Base-by-base conservation (phyloP, 495 filamentous ascomycete genomes). In the Podospora didyma region DNA sequence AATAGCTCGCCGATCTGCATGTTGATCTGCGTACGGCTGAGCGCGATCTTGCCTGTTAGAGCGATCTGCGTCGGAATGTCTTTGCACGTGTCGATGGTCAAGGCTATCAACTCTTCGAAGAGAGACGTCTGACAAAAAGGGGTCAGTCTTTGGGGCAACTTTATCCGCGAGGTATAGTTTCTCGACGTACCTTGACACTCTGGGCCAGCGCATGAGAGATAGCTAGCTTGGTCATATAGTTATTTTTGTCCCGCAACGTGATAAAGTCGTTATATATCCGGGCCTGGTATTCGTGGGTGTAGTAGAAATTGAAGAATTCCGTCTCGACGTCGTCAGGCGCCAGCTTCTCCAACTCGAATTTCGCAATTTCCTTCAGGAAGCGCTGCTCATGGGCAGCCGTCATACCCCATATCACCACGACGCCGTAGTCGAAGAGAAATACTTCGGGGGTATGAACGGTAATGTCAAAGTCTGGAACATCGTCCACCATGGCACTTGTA, bases 331-430 rank as follows among this genome's bases (percentile, higher is more conserved):
- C 90, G 68, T 94, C 92, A 2, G 84, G 83, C 14, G 82, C 83
- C 49, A 98, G 77, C 67, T 96, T 97, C 61, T 96, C 93, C 21
- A 79, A 78, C 65, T 96, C 95, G 66, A 97, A 98, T 66, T 93
- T 96, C n/a, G 89, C 85, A 49, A 97, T 87, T 62, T 98, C 94
- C 56, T 92, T 93, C 5, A 98, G 75, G 65, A 98, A 96, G 22
- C 87, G 80, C 46, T 87, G 82, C 70, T 98, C 94, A 59, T 98
- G 86, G 7, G 82, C 76, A 7, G 87, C 72, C 1, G 89, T 86
- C 93, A 98, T 96, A 56, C 94, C 94, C 94, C 94, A 98, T 68
- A 97, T 92, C n/a, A 98, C 94, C n/a, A 96, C 89, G n/a, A 96
- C 95, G 41, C 94, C 94, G 65, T 98, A 98, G 61, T 96, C 88